A percentile compares a stretch with the other conserved stretches of the same genome.
These are phyloP conservation scores for Aristolochia californica DNA, from an alignment of 164 flowering plant genomes.

Conservation along the genomic window DNA sequence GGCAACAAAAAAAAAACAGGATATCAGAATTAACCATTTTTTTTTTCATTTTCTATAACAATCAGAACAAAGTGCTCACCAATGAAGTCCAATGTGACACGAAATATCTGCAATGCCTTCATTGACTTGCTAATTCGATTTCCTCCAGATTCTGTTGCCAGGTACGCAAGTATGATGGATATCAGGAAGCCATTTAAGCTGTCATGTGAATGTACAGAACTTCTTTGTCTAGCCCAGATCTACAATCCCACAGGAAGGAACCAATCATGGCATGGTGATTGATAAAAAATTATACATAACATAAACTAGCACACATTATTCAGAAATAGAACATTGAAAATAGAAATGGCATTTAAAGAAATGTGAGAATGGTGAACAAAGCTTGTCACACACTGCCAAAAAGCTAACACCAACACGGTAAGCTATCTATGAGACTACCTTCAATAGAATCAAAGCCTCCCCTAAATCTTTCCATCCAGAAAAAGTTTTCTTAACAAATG, in stretches of 20 bases:
- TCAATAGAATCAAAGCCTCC: conserved; percentile 63
- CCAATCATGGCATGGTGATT: neutral
- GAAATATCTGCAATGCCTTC: conserved; percentile 72
- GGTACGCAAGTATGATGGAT: conserved; percentile 57
- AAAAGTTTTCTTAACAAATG: conserved; percentile 36
- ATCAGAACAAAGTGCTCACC: conserved; percentile 31
- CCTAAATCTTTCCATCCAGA: conserved; percentile 58
- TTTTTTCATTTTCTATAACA: neutral
- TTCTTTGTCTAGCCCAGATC: conserved; percentile 91
- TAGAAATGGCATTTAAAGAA: too few relatives aligned
- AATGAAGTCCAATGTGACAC: conserved; percentile 59
- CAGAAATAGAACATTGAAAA: neutral
- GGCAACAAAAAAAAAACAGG: neutral
- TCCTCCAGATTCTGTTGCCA: conserved; percentile 39
- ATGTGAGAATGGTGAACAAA: too few relatives aligned
- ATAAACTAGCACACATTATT: neutral
- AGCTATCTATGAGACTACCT: conserved; percentile 30
- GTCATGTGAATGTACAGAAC: conserved; percentile 57
- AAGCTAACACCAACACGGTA: too few relatives aligned
- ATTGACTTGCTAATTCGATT: conserved; percentile 46
- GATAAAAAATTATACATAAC: neutral
- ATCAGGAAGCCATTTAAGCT: conserved; percentile 79
- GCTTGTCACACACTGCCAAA: too few relatives aligned
- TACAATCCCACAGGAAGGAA: conserved; percentile 14
- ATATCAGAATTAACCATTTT: neutral